phyloP scores from a whole-genome alignment of 2,329 filamentous ascomycete genomes.

The Nigrospora osmanthi region DNA sequence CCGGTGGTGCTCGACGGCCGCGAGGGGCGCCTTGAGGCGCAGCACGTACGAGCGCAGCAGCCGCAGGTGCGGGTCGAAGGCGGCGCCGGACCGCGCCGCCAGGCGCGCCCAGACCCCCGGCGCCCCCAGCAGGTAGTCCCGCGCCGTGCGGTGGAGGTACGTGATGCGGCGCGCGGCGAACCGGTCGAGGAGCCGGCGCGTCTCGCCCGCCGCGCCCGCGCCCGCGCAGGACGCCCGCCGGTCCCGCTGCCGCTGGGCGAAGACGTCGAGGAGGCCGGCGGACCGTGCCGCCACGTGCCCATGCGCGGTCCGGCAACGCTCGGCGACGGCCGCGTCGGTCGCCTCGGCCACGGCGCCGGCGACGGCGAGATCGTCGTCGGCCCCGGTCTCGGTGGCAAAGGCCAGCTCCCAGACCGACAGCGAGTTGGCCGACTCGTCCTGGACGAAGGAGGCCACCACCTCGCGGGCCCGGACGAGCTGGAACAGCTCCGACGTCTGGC shows the following conservation, averaged over 20 bases:
- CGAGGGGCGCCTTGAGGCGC: slow-evolving; percentile 22
- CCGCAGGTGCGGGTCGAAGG: slow-evolving; percentile 22
- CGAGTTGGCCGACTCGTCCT: slow-evolving; percentile 20
- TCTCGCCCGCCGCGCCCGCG: too few species aligned
- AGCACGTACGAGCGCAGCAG: slow-evolving; percentile 24
- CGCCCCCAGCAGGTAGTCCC: slow-evolving; percentile 21
- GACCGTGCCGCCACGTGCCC: slow-evolving; percentile 11
- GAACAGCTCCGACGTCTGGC: slow-evolving; percentile 17
- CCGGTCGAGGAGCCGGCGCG: neutral
- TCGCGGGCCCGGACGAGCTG: slow-evolving; percentile 22
- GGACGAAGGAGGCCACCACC: slow-evolving; percentile 21
- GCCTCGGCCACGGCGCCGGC: slow-evolving; percentile 12
- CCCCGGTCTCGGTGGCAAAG: slow-evolving; percentile 13
- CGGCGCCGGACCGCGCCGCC: neutral
- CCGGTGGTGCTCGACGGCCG: slow-evolving; percentile 26
- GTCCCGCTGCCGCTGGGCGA: slow-evolving; percentile 3
- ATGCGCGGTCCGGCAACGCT: slow-evolving; percentile 9
- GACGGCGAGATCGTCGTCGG: slow-evolving; percentile 11
- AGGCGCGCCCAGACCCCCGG: slow-evolving; percentile 12
- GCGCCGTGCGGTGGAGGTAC: slow-evolving; percentile 25
- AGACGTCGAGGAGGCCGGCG: slow-evolving; percentile 17
- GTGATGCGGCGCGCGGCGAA: slow-evolving; percentile 14
- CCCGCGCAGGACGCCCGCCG: neutral
- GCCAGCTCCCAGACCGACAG: slow-evolving; percentile 25
- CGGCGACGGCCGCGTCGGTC: slow-evolving; percentile 6